Conservation (phyloP, 345 rosid genomes). For the Euphorbia pulcherrima region DNA sequence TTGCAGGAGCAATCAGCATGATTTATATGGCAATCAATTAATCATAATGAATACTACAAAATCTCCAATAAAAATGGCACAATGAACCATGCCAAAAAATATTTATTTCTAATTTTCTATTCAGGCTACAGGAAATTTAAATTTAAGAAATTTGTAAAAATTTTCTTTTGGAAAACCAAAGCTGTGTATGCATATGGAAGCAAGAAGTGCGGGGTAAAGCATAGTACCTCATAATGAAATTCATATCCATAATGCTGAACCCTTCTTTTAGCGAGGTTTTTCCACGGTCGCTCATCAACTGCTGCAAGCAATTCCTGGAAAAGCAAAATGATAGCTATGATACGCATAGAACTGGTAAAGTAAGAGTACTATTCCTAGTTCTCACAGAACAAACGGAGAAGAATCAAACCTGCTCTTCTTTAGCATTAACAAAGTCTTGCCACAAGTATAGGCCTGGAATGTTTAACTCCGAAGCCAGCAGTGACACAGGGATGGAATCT, state of each 20-base stretch:
- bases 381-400: not conserved
- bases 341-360: not conserved
- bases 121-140: not conserved
- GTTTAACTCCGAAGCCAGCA: constrained; percentile 56
- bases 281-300: constrained; percentile 75
- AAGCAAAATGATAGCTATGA: constrained; percentile 2
- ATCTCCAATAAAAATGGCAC: not conserved
- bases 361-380: not conserved
- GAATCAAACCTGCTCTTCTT: constrained; percentile 63
- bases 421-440: constrained; percentile 55
- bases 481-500: constrained; percentile 46
- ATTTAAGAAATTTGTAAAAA: not conserved
- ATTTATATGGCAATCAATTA: too few relatives aligned
- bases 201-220: constrained; percentile 1
- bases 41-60: too few relatives aligned
- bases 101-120: not conserved
- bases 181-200: not conserved
- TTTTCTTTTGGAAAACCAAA: not conserved
- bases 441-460: constrained; percentile 73
- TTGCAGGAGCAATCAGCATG: not conserved
- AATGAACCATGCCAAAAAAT: not conserved
- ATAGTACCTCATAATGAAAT: constrained; percentile 61
- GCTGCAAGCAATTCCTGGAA: constrained; percentile 73
- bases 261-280: constrained; percentile 71
- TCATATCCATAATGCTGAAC: constrained; percentile 97